A percentile compares a stretch with the other conserved stretches of the same genome.
Evolutionary conservation across 352 stramenopile species (phyloP).

Genomic region (Globisporangium paroecandrum): DNA sequence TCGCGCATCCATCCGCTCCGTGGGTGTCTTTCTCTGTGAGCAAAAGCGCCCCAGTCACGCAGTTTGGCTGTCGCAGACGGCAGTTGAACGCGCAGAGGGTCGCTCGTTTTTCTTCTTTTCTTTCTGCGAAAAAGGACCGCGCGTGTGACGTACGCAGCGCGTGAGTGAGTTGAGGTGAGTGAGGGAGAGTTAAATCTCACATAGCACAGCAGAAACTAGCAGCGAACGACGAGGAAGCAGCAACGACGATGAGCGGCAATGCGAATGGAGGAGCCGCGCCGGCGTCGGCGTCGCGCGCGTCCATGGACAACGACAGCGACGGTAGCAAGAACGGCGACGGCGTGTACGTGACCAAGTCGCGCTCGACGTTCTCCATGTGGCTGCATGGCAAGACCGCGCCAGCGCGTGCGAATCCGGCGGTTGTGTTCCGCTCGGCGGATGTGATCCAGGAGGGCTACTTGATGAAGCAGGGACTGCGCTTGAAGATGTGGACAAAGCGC

Average conservation of each 20-base stretch:
- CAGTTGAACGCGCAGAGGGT: background rate
- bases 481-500: conserved; percentile 79
- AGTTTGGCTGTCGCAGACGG: background rate
- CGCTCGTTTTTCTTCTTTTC: background rate
- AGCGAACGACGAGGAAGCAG: background rate
- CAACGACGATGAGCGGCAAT: conserved; percentile 4
- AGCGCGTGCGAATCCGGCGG: conserved; percentile 37
- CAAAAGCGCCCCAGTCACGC: too few species aligned
- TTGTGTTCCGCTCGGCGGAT: conserved; percentile 78
- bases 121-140: background rate
- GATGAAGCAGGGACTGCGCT: conserved; percentile 73
- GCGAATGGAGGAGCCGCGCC: conserved; percentile 1
- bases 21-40: background rate
- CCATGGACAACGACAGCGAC: conserved; percentile 16
- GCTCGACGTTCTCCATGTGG: conserved; percentile 84
- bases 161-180: conserved; percentile 6
- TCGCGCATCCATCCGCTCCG: too few species aligned
- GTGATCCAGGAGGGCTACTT: conserved; percentile 86
- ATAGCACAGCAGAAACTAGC: background rate
- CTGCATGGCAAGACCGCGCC: conserved; percentile 74
- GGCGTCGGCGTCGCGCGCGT: conserved; percentile 6
- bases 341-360: conserved; percentile 85
- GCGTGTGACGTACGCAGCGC: background rate
- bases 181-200: background rate
- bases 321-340: conserved; percentile 35